Evolutionary conservation across 129 eudicot genomes (phyloP).

Genomic region (Arctium minus): DNA sequence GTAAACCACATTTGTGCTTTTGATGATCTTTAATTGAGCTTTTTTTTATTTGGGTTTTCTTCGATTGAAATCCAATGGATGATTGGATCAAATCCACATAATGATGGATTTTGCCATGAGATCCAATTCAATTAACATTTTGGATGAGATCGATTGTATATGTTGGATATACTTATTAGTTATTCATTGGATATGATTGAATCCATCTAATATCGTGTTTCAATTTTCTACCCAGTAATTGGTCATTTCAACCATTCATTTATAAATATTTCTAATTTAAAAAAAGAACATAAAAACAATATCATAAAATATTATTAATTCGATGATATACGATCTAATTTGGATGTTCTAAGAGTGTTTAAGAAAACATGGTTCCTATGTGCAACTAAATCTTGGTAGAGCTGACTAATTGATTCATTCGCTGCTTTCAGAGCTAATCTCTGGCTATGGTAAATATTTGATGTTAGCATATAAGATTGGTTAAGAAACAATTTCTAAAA

Average conservation of each 20-base stretch:
- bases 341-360: no score
- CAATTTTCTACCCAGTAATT: background rate
- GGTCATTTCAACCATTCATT: background rate
- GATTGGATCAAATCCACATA: no score
- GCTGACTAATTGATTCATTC: slow-evolving; percentile 53
- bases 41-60: background rate
- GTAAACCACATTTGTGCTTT: background rate
- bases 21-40: no score
- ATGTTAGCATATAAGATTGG: background rate
- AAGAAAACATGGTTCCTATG: slow-evolving; percentile 43
- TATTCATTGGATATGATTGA: background rate
- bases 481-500: background rate
- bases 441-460: slow-evolving; percentile 20
- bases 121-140: no score
- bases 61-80: background rate
- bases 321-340: no score
- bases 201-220: background rate
- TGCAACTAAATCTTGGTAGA: slow-evolving; percentile 50
- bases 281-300: no score
- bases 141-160: no score
- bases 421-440: slow-evolving; percentile 40
- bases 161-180: background rate
- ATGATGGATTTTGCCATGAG: no score
- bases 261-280: background rate
- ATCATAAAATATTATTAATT: no score